A percentile compares a stretch with the other conserved stretches of the same genome.
Conservation (phyloP, 129 eudicot species). For the Flaveria robusta region DNA sequence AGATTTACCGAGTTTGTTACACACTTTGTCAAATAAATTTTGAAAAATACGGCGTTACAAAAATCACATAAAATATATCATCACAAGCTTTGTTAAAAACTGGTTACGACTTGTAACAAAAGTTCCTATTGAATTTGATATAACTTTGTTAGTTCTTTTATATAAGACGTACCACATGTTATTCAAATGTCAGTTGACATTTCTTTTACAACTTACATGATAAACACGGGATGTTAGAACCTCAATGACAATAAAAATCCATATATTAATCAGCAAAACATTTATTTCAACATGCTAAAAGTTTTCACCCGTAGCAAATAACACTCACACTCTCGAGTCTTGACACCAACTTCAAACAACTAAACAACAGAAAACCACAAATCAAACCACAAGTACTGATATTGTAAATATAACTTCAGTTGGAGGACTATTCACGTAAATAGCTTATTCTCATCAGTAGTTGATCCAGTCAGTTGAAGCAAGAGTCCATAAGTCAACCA, state of each 20-base stretch:
- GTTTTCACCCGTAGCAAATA: background rate
- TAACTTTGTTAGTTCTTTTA: background rate
- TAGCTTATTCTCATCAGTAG: no score
- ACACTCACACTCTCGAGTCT: no score
- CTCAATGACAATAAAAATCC: no score
- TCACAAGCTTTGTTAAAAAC: background rate
- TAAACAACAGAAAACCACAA: background rate
- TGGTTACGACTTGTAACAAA: background rate
- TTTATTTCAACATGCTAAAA: background rate
- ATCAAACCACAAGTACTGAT: background rate
- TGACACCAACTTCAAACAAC: background rate
- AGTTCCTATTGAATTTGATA: background rate
- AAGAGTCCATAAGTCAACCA: conserved; percentile 25
- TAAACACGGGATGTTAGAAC: no score
- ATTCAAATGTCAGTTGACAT: no score
- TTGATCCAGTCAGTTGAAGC: no score
- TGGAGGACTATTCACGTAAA: background rate
- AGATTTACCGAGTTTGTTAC: background rate
- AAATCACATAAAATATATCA: background rate
- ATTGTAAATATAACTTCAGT: background rate
- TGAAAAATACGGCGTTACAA: background rate
- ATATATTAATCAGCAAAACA: no score
- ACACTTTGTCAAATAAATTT: no score
- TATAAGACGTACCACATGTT: no score
- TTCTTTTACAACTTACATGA: no score